Conservation (phyloP, 2,329 filamentous ascomycete genomes). For the Arthroderma sp. region DNA sequence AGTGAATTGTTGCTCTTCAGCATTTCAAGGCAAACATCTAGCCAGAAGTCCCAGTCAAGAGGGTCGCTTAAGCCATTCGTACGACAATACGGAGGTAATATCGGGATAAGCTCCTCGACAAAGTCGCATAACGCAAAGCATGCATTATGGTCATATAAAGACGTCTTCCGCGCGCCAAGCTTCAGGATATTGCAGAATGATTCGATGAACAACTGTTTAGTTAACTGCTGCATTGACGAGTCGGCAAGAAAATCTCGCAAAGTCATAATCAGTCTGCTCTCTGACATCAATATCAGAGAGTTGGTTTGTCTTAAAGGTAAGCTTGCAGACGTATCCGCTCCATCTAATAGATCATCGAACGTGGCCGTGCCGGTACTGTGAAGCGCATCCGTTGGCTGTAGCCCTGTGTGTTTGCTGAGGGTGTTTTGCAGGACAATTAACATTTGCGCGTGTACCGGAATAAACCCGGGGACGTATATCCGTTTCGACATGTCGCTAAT, state of each 20-base stretch:
- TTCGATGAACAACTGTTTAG: constrained; percentile 60
- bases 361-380: constrained; percentile 43
- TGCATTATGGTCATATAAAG: constrained; percentile 67
- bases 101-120: constrained; percentile 64
- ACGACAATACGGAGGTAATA: constrained; percentile 50
- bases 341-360: constrained; percentile 54
- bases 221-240: constrained; percentile 40
- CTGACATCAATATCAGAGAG: constrained; percentile 67
- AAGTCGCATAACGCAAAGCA: constrained; percentile 90
- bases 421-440: constrained; percentile 69
- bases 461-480: constrained; percentile 60
- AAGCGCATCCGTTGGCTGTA: constrained; percentile 37
- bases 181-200: constrained; percentile 63
- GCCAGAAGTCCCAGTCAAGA: constrained; percentile 75
- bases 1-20: constrained; percentile 75
- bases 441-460: constrained; percentile 71
- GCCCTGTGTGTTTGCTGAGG: constrained; percentile 56
- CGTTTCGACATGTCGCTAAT: constrained; percentile 44
- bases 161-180: constrained; percentile 61
- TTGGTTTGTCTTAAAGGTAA: constrained; percentile 56
- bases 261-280: constrained; percentile 72
- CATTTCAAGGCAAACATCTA: constrained; percentile 66
- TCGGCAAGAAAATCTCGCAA: constrained; percentile 68
- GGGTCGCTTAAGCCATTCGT: constrained; percentile 37
- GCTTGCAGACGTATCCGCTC: constrained; percentile 54